These are phyloP conservation scores for Tolypocladium guangdongense DNA, from an alignment of 2,329 filamentous ascomycete species.

Conservation along the genomic window DNA sequence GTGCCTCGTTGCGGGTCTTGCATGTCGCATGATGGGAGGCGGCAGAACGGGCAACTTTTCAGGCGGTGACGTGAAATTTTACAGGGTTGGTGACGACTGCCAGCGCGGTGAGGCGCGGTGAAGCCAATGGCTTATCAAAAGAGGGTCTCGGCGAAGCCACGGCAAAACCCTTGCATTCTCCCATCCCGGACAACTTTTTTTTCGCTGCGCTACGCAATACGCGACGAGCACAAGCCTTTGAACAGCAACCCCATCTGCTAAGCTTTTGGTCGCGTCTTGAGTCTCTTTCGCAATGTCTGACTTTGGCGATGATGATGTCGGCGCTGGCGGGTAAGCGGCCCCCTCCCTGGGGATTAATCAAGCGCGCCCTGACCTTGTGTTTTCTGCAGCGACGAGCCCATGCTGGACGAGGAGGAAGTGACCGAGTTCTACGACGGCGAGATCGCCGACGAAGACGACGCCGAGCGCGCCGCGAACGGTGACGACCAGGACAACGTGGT, in stretches of 20 bases:
- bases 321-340: conserved; percentile 42
- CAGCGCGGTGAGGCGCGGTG: conserved; percentile 2
- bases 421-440: conserved; percentile 46
- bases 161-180: conserved; percentile 15
- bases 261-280: not conserved
- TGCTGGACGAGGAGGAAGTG: conserved; percentile 60
- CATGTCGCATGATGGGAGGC: not conserved
- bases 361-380: conserved; percentile 7
- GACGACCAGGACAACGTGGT: conserved; percentile 50
- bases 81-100: conserved; percentile 17
- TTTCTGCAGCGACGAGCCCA: conserved; percentile 51
- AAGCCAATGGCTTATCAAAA: not conserved
- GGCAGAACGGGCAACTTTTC: conserved; percentile 22
- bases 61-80: conserved; percentile 20
- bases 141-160: conserved; percentile 15
- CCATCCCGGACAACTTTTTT: not conserved
- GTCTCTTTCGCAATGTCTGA: conserved; percentile 50
- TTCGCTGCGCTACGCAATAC: not conserved
- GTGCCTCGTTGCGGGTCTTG: not conserved
- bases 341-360: not conserved
- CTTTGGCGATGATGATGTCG: conserved; percentile 56
- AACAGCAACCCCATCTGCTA: not conserved
- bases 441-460: conserved; percentile 41
- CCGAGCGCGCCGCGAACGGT: conserved; percentile 38
- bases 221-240: not conserved